Base-by-base conservation (phyloP, 2,329 filamentous ascomycete genomes). In the Fusarium dlaminii region DNA sequence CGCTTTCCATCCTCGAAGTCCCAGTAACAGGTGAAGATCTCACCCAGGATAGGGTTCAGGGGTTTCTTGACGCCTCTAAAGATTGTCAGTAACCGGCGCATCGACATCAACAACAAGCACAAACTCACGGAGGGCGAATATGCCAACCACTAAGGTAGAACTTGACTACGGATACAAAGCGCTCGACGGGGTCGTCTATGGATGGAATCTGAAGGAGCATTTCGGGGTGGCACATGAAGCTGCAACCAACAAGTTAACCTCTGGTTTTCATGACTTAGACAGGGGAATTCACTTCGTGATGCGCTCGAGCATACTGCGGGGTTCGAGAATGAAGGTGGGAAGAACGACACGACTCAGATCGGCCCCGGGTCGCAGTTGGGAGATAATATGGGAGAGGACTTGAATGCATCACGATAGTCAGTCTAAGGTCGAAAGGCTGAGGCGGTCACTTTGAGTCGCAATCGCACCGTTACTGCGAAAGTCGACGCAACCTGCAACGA, bases 91-190 rank as follows among this genome's bases (percentile, higher is more conserved):
- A 37, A 60, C n/a, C 46, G 58, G 56, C 49, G 61, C 63, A 52
- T 66, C 70, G 40, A 30, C 12, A 30, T 27, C 29, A n/a, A 45
- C 27, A 48, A 27, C 22, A 34, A 59, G 20, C 40, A 63, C 36
- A 24, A 40, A 88, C 93, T 80, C 89, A 97, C 94, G 95, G 93
- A 80, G 96, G 96, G 83, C 96, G 96, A 81, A 99, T 98, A 83
- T 99, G 96, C 96, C 96, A 99, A 79, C 96, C 96, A 83, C 95
- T 98, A 49, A 99, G 87, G 83, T 99, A 99, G 83, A 99, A 99
- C 84, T 97, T 98, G 81, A 98, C 94, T 56, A 99, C 96, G 20
- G 95, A 94, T 36, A 98, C 91, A 80, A 99, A 99, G 81, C 96
- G 91, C 79, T 96, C 87, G 64, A 94, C 86, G 3, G 96, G 96